Conservation (phyloP, 768 basidiomycete genomes). For the Crucibulum laeve region DNA sequence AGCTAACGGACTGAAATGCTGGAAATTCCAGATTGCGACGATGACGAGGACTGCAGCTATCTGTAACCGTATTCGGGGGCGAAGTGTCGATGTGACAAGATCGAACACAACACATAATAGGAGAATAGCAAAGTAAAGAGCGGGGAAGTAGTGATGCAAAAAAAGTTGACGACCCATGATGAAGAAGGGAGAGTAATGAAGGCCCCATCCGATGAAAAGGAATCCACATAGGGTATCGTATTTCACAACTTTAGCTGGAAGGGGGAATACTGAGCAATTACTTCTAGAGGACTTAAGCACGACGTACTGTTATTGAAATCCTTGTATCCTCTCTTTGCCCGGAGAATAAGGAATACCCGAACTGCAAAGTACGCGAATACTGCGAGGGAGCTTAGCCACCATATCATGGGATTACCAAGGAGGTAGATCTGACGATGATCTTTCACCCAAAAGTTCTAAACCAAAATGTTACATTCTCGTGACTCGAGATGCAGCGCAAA, state of each 20-base stretch:
- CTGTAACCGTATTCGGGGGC: conserved; percentile 75
- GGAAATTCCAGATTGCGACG: conserved; percentile 74
- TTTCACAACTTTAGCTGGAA: conserved; percentile 79
- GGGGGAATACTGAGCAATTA: not conserved
- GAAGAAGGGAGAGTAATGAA: conserved; percentile 98
- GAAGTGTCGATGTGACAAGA: conserved; percentile 71
- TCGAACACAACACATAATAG: conserved; percentile 79
- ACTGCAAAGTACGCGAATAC: conserved; percentile 63
- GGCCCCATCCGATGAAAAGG: conserved; percentile 84
- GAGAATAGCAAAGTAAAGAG: conserved; percentile 90
- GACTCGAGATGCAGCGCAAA: not conserved
- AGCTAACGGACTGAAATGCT: conserved; percentile 71
- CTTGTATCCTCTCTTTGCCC: conserved; percentile 85
- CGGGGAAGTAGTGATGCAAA: conserved; percentile 97
- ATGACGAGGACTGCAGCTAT: conserved; percentile 73
- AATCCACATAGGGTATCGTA: conserved; percentile 91
- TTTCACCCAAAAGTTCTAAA: conserved; percentile 97
- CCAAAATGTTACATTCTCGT: conserved; percentile 5
- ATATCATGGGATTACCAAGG: conserved; percentile 90
- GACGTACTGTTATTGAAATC: conserved; percentile 90
- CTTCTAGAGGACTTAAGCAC: not conserved
- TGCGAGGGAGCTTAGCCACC: conserved; percentile 80
- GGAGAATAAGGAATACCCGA: conserved; percentile 78
- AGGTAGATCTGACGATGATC: conserved; percentile 95
- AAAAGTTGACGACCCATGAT: conserved; percentile 97